Percentiles rank a stretch among this genome's conserved stretches.
These are phyloP conservation scores for Apostasia ramifera DNA, from an alignment of 106 monocot genomes.

Conservation along the genomic window DNA sequence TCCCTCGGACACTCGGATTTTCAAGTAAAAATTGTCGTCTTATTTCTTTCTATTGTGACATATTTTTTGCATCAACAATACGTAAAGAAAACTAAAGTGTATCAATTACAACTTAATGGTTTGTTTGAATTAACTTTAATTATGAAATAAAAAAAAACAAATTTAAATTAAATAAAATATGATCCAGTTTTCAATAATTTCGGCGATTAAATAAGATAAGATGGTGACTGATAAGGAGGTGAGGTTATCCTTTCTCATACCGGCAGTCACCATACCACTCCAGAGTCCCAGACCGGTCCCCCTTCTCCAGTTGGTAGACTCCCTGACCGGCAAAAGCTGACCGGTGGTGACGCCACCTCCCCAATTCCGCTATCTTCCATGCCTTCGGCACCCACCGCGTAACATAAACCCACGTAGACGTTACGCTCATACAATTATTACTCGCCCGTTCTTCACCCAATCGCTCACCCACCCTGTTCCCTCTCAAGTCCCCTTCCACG, in stretches of 20 bases:
- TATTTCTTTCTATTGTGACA: no score
- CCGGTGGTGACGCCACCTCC: not conserved
- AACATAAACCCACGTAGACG: not conserved
- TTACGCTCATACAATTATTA: not conserved
- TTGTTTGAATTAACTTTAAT: no score
- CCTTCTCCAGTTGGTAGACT: not conserved
- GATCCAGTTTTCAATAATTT: no score
- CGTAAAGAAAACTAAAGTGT: no score
- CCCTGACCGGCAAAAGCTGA: not conserved
- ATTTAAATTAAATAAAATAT: no score
- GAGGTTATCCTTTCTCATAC: not conserved
- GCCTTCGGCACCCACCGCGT: not conserved
- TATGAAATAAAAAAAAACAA: no score
- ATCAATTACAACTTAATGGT: no score
- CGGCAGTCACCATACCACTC: not conserved
- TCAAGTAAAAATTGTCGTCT: no score
- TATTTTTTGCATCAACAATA: no score
- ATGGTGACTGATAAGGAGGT: not conserved
- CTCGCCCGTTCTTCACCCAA: not conserved
- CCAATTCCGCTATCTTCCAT: no score
- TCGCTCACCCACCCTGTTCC: not conserved
- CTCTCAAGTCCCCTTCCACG: not conserved
- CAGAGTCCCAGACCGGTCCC: not conserved
- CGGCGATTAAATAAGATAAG: no score
- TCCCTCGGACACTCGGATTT: no score